phyloP scores from a whole-genome alignment of 768 basidiomycete genomes.

The Leccinellum albellum region DNA sequence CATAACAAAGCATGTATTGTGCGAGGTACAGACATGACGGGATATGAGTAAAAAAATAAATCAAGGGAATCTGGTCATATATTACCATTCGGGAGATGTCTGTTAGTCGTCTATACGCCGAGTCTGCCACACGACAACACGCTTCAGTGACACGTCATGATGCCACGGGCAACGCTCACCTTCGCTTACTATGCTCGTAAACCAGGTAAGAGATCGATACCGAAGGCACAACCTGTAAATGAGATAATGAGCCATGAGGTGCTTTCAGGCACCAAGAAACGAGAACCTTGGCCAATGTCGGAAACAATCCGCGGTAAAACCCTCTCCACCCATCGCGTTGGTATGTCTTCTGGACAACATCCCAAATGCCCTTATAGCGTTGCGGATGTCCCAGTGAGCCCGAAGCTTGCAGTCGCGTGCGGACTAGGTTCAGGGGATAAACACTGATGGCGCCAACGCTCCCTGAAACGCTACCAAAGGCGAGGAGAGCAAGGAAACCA shows the following conservation, averaged over 20 bases:
- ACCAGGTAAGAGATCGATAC: conserved; percentile 97
- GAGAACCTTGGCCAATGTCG: conserved; percentile 84
- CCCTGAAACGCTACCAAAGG: conserved; percentile 91
- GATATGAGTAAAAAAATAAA: conserved; percentile 22
- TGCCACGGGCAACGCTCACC: conserved; percentile 38
- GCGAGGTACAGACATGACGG: conserved; percentile 28
- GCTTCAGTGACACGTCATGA: conserved; percentile 1
- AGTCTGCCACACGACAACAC: conserved; percentile 39
- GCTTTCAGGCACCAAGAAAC: background rate
- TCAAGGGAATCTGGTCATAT: conserved; percentile 21
- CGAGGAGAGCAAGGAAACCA: conserved; percentile 78
- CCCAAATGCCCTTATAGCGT: conserved; percentile 80
- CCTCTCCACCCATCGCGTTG: conserved; percentile 88
- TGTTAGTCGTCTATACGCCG: conserved; percentile 46
- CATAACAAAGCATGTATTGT: conserved; percentile 18
- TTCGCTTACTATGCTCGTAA: conserved; percentile 82
- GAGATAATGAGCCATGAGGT: background rate
- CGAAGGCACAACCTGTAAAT: conserved; percentile 79
- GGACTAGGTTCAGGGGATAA: conserved; percentile 87
- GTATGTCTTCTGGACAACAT: conserved; percentile 79
- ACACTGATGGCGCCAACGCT: conserved; percentile 92
- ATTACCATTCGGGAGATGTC: conserved; percentile 13
- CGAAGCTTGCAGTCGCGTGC: conserved; percentile 93
- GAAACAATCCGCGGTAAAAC: conserved; percentile 89
- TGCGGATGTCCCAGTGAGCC: conserved; percentile 95